A percentile compares a stretch with the other conserved stretches of the same genome.
These are phyloP conservation scores for Clavaria fumosa DNA, from an alignment of 768 basidiomycete species.

Conservation along the genomic window DNA sequence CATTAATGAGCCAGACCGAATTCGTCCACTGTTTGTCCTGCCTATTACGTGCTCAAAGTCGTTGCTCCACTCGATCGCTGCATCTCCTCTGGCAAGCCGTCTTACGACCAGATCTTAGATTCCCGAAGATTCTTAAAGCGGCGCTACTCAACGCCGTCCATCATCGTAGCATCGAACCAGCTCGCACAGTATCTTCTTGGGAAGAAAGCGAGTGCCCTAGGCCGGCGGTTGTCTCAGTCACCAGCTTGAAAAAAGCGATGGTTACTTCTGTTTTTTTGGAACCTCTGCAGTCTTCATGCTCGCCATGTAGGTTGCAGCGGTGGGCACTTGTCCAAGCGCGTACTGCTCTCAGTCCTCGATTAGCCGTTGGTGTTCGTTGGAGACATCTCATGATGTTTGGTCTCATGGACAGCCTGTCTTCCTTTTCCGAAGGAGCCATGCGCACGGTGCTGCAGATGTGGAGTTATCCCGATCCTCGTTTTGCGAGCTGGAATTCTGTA, in stretches of 20 bases:
- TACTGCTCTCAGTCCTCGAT: conserved; percentile 17
- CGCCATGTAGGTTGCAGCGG: conserved; percentile 8
- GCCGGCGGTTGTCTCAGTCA: too few relatives aligned
- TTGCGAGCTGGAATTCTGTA: conserved; percentile 25
- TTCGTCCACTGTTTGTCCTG: not conserved
- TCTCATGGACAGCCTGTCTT: too few relatives aligned
- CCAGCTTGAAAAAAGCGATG: not conserved
- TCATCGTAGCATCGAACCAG: not conserved
- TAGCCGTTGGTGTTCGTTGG: conserved; percentile 26
- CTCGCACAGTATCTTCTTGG: not conserved
- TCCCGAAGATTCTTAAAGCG: not conserved
- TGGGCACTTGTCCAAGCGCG: conserved; percentile 18
- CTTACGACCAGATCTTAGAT: not conserved
- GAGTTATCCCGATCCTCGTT: not conserved
- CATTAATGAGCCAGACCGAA: conserved; percentile 14
- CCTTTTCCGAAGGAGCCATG: not conserved
- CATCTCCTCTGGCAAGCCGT: not conserved
- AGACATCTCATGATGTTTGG: conserved; percentile 19
- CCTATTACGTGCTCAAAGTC: not conserved
- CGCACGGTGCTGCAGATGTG: not conserved
- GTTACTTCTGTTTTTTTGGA: not conserved
- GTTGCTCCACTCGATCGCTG: not conserved
- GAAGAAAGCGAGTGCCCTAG: too few relatives aligned
- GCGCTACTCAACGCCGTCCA: not conserved
- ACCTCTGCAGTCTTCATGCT: not conserved